Evolutionary conservation across 768 basidiomycete genomes (phyloP).

Genomic region (Pulveroboletus frians): DNA sequence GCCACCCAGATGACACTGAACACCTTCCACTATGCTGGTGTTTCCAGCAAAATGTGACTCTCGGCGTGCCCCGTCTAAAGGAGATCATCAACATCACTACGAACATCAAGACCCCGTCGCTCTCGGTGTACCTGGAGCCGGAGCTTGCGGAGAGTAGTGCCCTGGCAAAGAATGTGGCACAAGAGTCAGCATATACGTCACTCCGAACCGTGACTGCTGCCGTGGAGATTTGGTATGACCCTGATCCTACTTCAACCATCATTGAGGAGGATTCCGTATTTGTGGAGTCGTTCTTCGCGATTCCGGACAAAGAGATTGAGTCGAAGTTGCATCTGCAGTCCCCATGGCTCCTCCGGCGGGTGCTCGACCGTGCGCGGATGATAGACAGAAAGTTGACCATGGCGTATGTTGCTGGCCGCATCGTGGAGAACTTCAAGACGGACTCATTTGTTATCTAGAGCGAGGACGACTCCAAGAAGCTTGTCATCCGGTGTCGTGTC

Average conservation of each 20-base stretch:
- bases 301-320: conserved; percentile 95
- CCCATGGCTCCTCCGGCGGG: conserved; percentile 95
- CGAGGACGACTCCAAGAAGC: conserved; percentile 97
- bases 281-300: conserved; percentile 98
- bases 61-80: conserved; percentile 98
- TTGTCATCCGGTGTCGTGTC: conserved; percentile 95
- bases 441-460: conserved; percentile 98
- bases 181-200: conserved; percentile 91
- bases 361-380: conserved; percentile 96
- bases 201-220: conserved; percentile 90
- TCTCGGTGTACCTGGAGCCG: conserved; percentile 84
- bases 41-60: conserved; percentile 99
- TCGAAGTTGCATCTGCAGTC: conserved; percentile 87
- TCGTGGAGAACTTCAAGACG: conserved; percentile 90
- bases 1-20: conserved; percentile 99
- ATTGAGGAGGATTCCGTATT: conserved; percentile 96
- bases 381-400: conserved; percentile 95
- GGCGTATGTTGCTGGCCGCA: conserved; percentile 89
- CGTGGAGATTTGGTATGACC: conserved; percentile 98
- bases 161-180: conserved; percentile 85
- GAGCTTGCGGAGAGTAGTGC: conserved; percentile 55
- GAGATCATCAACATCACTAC: conserved; percentile 99
- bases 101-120: conserved; percentile 96
- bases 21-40: conserved; percentile 99
- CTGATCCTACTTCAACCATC: conserved; percentile 83